Evolutionary conservation across 257 asterid species (phyloP).

Genomic region (Phtheirospermum japonicum): DNA sequence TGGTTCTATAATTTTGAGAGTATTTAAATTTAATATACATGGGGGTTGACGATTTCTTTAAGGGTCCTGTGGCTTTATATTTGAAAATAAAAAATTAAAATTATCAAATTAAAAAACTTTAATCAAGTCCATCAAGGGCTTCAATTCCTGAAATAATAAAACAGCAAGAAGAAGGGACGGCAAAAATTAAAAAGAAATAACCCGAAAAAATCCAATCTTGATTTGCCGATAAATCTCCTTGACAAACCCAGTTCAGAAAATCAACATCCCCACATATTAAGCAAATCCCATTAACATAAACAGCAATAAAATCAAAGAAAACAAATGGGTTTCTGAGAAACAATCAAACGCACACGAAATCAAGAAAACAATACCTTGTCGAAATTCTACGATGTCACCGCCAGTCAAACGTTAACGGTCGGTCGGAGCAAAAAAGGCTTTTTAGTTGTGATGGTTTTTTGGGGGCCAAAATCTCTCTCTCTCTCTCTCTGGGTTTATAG

Average conservation of each 20-base stretch:
- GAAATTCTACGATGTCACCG: conserved; percentile 27
- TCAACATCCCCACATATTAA: background rate
- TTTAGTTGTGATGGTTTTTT: conserved; percentile 13
- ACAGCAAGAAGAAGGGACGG: no score
- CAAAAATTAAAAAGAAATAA: no score
- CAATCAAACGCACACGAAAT: conserved; percentile 20
- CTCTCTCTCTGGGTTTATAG: background rate
- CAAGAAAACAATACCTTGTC: conserved; percentile 25
- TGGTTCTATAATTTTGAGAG: no score
- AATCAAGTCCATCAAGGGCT: background rate
- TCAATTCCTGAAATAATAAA: conserved; percentile 6
- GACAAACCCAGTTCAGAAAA: conserved; percentile 24
- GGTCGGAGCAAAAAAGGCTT: conserved; percentile 13
- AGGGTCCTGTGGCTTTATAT: no score
- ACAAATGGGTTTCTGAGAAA: conserved; percentile 24
- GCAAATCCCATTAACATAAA: conserved; percentile 11
- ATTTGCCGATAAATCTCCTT: conserved; percentile 16
- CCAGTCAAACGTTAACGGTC: conserved; percentile 13
- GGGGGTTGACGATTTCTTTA: no score
- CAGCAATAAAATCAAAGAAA: conserved; percentile 14
- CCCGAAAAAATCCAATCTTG: conserved; percentile 22
- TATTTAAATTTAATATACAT: no score
- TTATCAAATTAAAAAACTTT: background rate
- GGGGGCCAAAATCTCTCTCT: conserved; percentile 28
- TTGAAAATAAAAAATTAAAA: background rate